Evolutionary conservation across 495 filamentous ascomycete genomes (phyloP), one percentile per base, ranked within the genome.

Genomic region (Arthonia radiata): DNA sequence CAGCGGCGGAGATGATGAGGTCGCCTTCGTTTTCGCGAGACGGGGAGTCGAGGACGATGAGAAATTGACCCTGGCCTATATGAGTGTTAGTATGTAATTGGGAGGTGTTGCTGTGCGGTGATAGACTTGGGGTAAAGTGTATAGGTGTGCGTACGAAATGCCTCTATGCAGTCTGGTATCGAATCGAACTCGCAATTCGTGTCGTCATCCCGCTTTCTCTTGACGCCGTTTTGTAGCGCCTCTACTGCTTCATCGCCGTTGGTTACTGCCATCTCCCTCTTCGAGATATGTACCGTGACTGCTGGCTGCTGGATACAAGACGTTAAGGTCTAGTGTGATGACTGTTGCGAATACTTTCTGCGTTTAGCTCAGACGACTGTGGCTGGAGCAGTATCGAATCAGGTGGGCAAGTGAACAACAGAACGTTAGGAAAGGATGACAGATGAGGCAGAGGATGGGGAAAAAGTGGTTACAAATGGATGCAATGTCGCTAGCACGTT

Each of bases 21-120:
- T 97, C 86, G 39, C 80, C 89, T 58, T 97, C 89, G 50, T 94
- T 94, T 46, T 97, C 89, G 42, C 86, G 82, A 30, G 68, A 60
- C 25, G 72, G 64, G 32, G 72, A 71, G 52, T 97, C 89, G 33
- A 94, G 76, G 13, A 91, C 80, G 28, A 97, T 64, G 43, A 97
- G 77, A 61, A 94, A 94, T 47, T 94, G 66, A 47, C 80, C 82
- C 51, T 71, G 61, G 37, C 63, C 81, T 90, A 35, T 28, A 17
- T 18, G 34, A 7, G 19, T 22, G 19, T 7, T 6, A 22, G 11
- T 22, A 7, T 7, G 6, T 22, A 7, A 11, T 22, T 22, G 11
- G 19, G 6, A 11, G 7, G 19, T 22, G 19, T 22, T 22, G 7
- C 6, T 22, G 7, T 22, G 6, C 7, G 6, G 19, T 6, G 19